Conservation (phyloP, 2,329 filamentous ascomycete species). For the Ophidiomyces ophidiicola region DNA sequence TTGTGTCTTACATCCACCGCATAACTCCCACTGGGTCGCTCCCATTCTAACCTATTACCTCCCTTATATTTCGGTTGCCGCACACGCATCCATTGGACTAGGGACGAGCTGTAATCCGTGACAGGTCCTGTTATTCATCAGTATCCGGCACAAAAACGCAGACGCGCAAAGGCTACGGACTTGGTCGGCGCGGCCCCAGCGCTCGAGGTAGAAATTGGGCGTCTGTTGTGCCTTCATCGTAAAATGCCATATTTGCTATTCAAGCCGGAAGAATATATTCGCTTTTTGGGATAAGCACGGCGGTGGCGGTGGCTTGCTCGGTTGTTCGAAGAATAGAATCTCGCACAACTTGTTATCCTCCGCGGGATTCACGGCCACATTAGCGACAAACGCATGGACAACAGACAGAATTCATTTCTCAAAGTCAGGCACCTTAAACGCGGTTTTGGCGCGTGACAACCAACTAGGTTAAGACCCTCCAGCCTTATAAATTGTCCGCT, state of each 20-base stretch:
- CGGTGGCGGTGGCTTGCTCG: too few relatives aligned
- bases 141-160: background rate
- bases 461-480: too few relatives aligned
- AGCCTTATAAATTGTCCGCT: too few relatives aligned
- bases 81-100: conserved; percentile 83
- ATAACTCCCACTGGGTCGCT: conserved; percentile 78
- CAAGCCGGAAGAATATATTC: background rate
- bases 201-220: conserved; percentile 18
- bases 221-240: conserved; percentile 27
- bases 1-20: conserved; percentile 78
- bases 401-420: too few relatives aligned
- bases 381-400: too few relatives aligned
- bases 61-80: conserved; percentile 65
- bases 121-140: conserved; percentile 56
- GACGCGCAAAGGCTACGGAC: conserved; percentile 18
- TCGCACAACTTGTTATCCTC: too few relatives aligned
- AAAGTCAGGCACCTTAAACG: too few relatives aligned
- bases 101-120: conserved; percentile 82
- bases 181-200: conserved; percentile 30
- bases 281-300: background rate
- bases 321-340: too few relatives aligned
- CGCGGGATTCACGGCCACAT: too few relatives aligned
- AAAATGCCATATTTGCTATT: conserved; percentile 28
- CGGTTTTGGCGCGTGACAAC: too few relatives aligned
- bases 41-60: conserved; percentile 58